A percentile compares a stretch with the other conserved stretches of the same genome.
phyloP scores from a whole-genome alignment of 306 rosid genomes.

The Lotus japonicus region DNA sequence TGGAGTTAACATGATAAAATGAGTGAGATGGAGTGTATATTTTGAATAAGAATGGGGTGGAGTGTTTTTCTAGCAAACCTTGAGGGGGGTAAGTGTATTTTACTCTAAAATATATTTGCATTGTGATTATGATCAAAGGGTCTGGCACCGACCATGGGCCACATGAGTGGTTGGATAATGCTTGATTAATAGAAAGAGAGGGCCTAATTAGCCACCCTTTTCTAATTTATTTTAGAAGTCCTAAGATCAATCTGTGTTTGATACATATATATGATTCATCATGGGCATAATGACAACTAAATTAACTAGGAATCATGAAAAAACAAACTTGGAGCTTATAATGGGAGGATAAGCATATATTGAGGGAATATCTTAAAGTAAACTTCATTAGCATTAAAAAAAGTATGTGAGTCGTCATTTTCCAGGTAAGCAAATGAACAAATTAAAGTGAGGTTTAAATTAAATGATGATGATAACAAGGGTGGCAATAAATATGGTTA shows the following conservation, averaged over 20 bases:
- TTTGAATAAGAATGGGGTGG: too few species aligned
- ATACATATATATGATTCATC: constrained; percentile 8
- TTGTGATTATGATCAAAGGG: constrained; percentile 9
- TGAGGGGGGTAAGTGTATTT: too few species aligned
- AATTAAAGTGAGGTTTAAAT: constrained; percentile 10
- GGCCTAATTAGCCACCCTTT: constrained; percentile 13
- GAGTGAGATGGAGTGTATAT: too few species aligned
- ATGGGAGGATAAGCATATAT: constrained; percentile 27
- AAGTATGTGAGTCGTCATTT: not conserved
- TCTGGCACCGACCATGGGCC: constrained; percentile 36
- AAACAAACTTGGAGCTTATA: not conserved
- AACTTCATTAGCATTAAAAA: constrained; percentile 20
- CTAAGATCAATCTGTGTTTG: not conserved
- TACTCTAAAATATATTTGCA: too few species aligned
- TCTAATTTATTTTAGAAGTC: constrained; percentile 1
- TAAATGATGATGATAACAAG: constrained; percentile 28
- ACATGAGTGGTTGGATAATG: constrained; percentile 25
- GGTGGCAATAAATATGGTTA: constrained; percentile 25
- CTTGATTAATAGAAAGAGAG: constrained; percentile 14
- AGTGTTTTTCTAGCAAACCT: too few species aligned
- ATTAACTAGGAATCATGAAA: not conserved
- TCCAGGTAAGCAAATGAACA: constrained; percentile 10
- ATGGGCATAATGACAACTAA: not conserved
- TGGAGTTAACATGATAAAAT: too few species aligned
- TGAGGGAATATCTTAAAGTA: constrained; percentile 17